Evolutionary conservation across 1,284 basidiomycete species (phyloP).

Genomic region (Pseudozyma sp.): DNA sequence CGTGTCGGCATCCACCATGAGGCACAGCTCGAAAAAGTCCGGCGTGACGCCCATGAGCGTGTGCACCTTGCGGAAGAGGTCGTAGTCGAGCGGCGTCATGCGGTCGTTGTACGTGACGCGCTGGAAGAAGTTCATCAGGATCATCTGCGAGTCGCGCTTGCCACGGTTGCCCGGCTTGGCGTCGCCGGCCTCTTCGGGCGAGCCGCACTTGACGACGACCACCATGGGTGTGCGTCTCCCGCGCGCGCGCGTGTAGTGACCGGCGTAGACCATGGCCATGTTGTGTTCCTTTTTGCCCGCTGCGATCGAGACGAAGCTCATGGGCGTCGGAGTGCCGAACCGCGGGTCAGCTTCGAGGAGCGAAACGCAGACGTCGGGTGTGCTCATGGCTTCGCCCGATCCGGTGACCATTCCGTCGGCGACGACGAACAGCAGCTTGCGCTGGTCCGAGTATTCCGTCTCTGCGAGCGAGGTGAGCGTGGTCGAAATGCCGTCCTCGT

Average conservation of each 20-base stretch:
- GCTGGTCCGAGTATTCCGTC: conserved; percentile 88
- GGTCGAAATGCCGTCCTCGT: conserved; percentile 87
- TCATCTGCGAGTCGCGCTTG: conserved; percentile 97
- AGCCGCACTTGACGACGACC: conserved; percentile 96
- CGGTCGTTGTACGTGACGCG: conserved; percentile 98
- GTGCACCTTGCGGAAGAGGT: conserved; percentile 96
- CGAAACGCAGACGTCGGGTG: conserved; percentile 94
- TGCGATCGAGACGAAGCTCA: conserved; percentile 92
- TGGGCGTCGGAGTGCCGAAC: conserved; percentile 94
- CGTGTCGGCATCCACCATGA: conserved; percentile 99
- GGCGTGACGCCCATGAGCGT: conserved; percentile 98
- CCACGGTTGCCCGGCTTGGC: conserved; percentile 98
- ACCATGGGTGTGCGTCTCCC: conserved; percentile 94
- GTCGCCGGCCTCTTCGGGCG: conserved; percentile 77
- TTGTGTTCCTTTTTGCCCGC: conserved; percentile 89
- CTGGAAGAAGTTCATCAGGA: conserved; percentile 99
- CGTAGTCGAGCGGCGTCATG: conserved; percentile 97
- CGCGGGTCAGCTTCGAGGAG: conserved; percentile 91
- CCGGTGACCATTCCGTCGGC: conserved; percentile 99
- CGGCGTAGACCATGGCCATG: conserved; percentile 97
- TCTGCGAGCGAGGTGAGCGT: conserved; percentile 92
- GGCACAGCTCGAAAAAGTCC: conserved; percentile 95
- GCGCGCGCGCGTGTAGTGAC: conserved; percentile 81
- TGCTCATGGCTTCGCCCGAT: conserved; percentile 90
- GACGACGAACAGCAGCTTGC: conserved; percentile 93